A percentile compares a stretch with the other conserved stretches of the same genome.
These are phyloP conservation scores for Grigorovia humatica DNA, from an alignment of 805 yeast genomes.

Conservation along the genomic window DNA sequence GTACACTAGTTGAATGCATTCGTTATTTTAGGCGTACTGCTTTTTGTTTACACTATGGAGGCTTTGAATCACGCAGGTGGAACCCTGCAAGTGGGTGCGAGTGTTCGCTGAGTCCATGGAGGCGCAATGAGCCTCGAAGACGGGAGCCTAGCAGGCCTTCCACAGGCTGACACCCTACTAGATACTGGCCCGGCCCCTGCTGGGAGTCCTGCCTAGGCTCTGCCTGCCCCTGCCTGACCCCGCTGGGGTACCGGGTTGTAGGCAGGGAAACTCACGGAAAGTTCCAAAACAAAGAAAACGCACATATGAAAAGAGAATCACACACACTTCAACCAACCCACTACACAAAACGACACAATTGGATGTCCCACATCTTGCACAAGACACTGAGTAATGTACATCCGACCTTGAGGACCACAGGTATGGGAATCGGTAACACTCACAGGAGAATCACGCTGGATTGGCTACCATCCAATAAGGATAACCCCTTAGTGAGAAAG, in stretches of 20 bases:
- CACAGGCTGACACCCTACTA: too few relatives aligned
- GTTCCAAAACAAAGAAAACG: too few relatives aligned
- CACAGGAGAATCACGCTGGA: constrained; percentile 31
- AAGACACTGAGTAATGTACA: constrained; percentile 29
- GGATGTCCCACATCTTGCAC: constrained; percentile 21
- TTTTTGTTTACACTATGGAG: too few relatives aligned
- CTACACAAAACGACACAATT: not conserved
- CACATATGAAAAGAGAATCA: too few relatives aligned
- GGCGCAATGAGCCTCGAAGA: not conserved
- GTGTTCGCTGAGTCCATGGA: not conserved
- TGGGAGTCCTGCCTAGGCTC: too few relatives aligned
- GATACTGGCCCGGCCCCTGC: too few relatives aligned
- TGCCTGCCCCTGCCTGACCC: too few relatives aligned
- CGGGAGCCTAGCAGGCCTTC: too few relatives aligned
- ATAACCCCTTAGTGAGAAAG: constrained; percentile 31
- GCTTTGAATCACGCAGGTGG: too few relatives aligned
- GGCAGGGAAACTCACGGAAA: too few relatives aligned
- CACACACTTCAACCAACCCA: too few relatives aligned
- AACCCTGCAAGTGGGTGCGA: not conserved
- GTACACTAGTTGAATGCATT: not conserved
- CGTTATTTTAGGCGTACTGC: not conserved
- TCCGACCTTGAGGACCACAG: constrained; percentile 32
- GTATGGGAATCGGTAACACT: constrained; percentile 34
- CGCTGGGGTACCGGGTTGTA: too few relatives aligned
- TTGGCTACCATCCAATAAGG: constrained; percentile 33